These are phyloP conservation scores for Gentiana macrophylla DNA, from an alignment of 257 asterid genomes.

Conservation along the genomic window DNA sequence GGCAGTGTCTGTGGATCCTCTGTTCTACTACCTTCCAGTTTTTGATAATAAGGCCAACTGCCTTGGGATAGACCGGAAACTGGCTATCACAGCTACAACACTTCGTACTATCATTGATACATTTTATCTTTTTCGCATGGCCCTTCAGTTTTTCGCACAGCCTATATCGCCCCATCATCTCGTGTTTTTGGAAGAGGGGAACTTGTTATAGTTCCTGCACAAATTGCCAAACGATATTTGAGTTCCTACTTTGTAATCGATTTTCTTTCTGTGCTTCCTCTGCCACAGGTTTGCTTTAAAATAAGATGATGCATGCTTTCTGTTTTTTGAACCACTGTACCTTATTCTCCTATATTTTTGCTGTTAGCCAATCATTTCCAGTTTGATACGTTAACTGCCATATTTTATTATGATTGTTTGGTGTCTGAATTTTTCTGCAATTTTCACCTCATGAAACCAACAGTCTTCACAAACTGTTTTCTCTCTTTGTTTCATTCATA, in stretches of 20 bases:
- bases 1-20: conserved; percentile 92
- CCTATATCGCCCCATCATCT: conserved; percentile 97
- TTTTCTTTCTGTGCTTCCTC: conserved; percentile 85
- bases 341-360: background rate
- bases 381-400: too few relatives aligned
- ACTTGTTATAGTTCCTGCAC: conserved; percentile 89
- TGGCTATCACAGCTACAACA: conserved; percentile 81
- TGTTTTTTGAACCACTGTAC: background rate
- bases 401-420: too few relatives aligned
- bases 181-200: conserved; percentile 99
- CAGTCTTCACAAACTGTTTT: too few relatives aligned
- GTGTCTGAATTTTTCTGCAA: too few relatives aligned
- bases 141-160: conserved; percentile 94
- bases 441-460: too few relatives aligned
- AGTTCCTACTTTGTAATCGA: conserved; percentile 74
- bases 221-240: conserved; percentile 93
- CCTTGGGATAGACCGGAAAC: conserved; percentile 76
- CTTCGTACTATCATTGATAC: conserved; percentile 82
- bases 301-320: background rate
- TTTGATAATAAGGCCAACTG: conserved; percentile 53
- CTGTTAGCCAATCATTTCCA: background rate
- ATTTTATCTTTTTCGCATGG: conserved; percentile 91
- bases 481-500: too few relatives aligned
- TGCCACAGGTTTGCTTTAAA: conserved; percentile 73
- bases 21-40: conserved; percentile 92